Percentiles rank a stretch among this genome's conserved stretches.
Evolutionary conservation across 108 stramenopile species (phyloP).

Genomic region (Craspedostauros australis): DNA sequence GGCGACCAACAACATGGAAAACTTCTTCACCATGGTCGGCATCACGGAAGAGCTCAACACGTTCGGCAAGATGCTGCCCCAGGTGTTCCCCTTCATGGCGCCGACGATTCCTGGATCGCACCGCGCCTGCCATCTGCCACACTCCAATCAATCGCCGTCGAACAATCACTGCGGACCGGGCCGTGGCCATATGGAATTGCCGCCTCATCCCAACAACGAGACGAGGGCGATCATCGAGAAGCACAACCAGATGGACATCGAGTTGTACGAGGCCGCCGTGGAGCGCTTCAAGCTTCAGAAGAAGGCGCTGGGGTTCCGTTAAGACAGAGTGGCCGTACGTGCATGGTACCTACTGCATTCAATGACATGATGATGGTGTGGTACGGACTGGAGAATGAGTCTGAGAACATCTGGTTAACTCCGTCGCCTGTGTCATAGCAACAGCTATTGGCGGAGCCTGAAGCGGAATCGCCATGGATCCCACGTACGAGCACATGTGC

Average conservation of each 20-base stretch:
- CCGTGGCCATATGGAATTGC: conserved; percentile 55
- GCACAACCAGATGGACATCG: conserved; percentile 61
- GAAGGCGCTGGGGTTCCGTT: too few species aligned
- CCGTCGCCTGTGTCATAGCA: too few species aligned
- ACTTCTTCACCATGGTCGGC: conserved; percentile 64
- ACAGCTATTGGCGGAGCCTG: too few species aligned
- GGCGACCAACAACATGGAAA: conserved; percentile 55
- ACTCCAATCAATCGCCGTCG: conserved; percentile 37
- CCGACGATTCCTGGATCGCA: conserved; percentile 6
- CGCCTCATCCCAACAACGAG: conserved; percentile 52
- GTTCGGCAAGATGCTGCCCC: conserved; percentile 32
- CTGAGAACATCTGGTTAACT: too few species aligned
- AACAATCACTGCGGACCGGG: conserved; percentile 48
- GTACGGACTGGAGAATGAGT: too few species aligned
- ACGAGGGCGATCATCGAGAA: conserved; percentile 40
- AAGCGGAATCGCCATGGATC: too few species aligned
- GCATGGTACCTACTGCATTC: too few species aligned
- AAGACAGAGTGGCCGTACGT: too few species aligned
- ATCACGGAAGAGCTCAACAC: conserved; percentile 51
- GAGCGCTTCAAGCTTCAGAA: conserved; percentile 55
- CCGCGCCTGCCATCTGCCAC: conserved; percentile 37
- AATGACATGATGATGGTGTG: too few species aligned
- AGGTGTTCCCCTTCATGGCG: conserved; percentile 71
- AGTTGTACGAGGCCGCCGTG: conserved; percentile 62
- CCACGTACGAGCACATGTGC: too few species aligned